Conservation (phyloP, 495 filamentous ascomycete species). For the Xylaria palmicola region DNA sequence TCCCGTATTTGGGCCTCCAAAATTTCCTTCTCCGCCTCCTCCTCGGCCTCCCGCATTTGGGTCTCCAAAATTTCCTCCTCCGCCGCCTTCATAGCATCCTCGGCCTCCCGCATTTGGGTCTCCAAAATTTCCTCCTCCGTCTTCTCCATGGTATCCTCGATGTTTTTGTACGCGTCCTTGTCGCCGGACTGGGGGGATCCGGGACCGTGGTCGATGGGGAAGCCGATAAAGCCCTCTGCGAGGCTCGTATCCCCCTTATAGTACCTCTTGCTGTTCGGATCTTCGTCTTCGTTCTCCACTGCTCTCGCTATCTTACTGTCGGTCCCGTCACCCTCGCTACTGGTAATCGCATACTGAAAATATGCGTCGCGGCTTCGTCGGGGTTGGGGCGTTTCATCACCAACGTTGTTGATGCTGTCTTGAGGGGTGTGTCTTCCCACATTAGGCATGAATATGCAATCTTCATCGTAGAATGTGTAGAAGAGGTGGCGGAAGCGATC, state of each 20-base stretch:
- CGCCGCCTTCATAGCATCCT: too few relatives aligned
- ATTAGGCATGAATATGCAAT: background rate
- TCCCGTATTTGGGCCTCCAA: too few relatives aligned
- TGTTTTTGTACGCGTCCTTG: slow-evolving; percentile 8
- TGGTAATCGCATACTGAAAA: slow-evolving; percentile 11
- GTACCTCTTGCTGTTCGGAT: background rate
- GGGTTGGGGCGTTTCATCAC: slow-evolving; percentile 1
- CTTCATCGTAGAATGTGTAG: background rate
- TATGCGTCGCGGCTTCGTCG: slow-evolving; percentile 1
- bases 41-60: too few relatives aligned
- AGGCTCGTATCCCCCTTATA: too few relatives aligned
- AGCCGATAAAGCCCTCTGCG: background rate
- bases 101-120: background rate
- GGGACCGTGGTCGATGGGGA: background rate
- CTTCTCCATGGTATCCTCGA: background rate
- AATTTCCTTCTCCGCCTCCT: too few relatives aligned
- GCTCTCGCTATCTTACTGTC: slow-evolving; percentile 9
- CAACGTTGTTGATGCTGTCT: slow-evolving; percentile 11
- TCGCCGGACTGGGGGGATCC: background rate
- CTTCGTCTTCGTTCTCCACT: background rate
- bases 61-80: background rate
- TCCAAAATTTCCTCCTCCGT: background rate
- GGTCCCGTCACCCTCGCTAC: slow-evolving; percentile 15
- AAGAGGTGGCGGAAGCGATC: slow-evolving; percentile 19
- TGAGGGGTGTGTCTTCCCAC: background rate